Evolutionary conservation across 2,329 filamentous ascomycete genomes (phyloP).

Genomic region (Curvularia sp.): DNA sequence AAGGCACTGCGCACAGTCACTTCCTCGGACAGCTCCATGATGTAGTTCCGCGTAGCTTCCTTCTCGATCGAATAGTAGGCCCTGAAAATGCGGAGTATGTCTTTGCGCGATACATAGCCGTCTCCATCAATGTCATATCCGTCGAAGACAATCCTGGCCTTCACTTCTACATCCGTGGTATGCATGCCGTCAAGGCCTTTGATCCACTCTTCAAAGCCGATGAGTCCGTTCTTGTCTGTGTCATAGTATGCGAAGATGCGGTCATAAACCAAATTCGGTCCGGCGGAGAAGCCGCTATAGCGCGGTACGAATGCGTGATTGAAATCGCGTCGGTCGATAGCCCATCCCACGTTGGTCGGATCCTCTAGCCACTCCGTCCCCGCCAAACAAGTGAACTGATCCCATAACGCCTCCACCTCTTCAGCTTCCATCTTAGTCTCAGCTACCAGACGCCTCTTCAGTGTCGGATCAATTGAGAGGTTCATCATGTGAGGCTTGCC

Average conservation of each 20-base stretch:
- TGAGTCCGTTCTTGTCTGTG: constrained; percentile 84
- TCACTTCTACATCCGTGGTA: constrained; percentile 56
- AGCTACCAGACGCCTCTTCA: constrained; percentile 68
- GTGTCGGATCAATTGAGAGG: constrained; percentile 68
- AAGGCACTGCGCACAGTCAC: constrained; percentile 66
- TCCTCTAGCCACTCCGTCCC: constrained; percentile 84
- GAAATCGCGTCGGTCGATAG: constrained; percentile 92
- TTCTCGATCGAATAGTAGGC: constrained; percentile 92
- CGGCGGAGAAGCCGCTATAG: constrained; percentile 77
- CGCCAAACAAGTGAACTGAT: constrained; percentile 95
- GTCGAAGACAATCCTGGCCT: constrained; percentile 70
- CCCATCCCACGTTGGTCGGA: constrained; percentile 76
- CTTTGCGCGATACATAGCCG: constrained; percentile 82
- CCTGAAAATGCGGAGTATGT: constrained; percentile 89
- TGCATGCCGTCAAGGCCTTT: constrained; percentile 75
- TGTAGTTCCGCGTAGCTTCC: constrained; percentile 83
- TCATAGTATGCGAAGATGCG: constrained; percentile 98
- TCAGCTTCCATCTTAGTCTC: constrained; percentile 71
- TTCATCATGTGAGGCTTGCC: constrained; percentile 76
- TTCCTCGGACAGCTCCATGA: constrained; percentile 77
- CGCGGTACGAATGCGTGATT: constrained; percentile 87
- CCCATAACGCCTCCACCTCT: constrained; percentile 91
- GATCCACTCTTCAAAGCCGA: constrained; percentile 91
- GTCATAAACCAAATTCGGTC: constrained; percentile 91
- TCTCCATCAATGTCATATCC: constrained; percentile 92